Evolutionary conservation across 148 eudicot species (phyloP), one percentile per base, ranked within the genome.

Genomic region (Camellia granthamiana): DNA sequence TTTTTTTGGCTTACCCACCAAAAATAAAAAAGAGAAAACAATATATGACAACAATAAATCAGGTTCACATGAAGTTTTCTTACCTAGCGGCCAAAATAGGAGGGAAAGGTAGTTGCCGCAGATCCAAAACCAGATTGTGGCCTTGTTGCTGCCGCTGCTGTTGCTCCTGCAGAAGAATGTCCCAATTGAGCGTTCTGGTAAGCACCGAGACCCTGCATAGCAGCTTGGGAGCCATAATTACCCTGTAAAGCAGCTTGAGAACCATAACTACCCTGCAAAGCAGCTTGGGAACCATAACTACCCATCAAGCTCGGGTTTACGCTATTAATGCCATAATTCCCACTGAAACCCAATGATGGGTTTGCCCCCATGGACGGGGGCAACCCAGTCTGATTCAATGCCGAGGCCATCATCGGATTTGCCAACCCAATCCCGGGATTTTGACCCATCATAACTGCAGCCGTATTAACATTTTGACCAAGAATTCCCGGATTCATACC

Each of bases 21-120:
- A 30, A 30, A 30, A 30, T 30, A 13, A 8, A 0, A 14, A 49
- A 77, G 55, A 44, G 8, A 64, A 46, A 52, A 11, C 61, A 55
- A 13, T 0, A 61, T 62, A 47, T 70, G n/a, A 19, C 41, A 11
- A 19, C 49, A 70, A 70, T 4, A 6, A 70, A 47, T 44, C 15
- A n/a, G 9, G 77, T 75, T 15, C 21, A 15, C 8, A 1, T 19
- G 14, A 2, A 5, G 54, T 4, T 44, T 41, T 21, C 76, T 79
- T 13, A 82, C 90, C 86, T 88, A 88, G 80, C 87, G 88, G 52
- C 80, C 83, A 61, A 78, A 81, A 77, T 65, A 77, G 3, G 85
- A 67, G 6, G 85, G 73, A 46, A 54, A 82, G 11, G 77, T 59
- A 21, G 52, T 49, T 60, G 79, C 78, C 11, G 72, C 21, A 5